Base-by-base conservation (phyloP, 2,329 filamentous ascomycete genomes). In the Aspergillus glaucus region DNA sequence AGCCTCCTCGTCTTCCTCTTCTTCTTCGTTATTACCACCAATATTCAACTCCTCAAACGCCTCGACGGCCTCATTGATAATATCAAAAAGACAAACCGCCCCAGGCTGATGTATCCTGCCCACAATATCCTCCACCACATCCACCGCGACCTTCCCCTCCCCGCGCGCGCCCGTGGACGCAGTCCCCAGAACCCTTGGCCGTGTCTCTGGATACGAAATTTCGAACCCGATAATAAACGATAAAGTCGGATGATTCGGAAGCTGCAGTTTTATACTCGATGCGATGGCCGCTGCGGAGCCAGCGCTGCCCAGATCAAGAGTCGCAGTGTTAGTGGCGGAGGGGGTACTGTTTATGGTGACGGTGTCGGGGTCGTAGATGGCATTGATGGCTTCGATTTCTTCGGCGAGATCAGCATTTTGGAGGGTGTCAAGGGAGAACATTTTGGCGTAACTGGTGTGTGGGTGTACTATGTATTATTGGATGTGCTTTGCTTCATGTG, bases 11-110 rank as follows among this genome's bases (percentile, higher is more conserved):
- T 54, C 50, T 22, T 50, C 46, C 41, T 57, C 49, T 43, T 60
- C 58, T 3, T 48, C 52, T 44, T 7, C 62, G 47, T 71, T 43
- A 6, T 43, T 39, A 12, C 58, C 59, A 6, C 64, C 60, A 66
- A 65, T 73, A 48, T 72, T 76, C 55, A 86, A 72, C 61, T 87
- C 85, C 61, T 71, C 68, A 5, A 79, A 66, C 2, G 68, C 62
- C 51, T 75, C 75, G 28, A 67, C 67, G 0, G 72, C 72, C 56
- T 80, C 80, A 56, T 95, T 91, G 34, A 96, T 78, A n/a, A 94
- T 79, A 64, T 96, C 92, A 61, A 91, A 98, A 3, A 98, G 73
- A 61, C 91, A 96, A 19, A 95, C 89, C 46, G 82, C 79, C 0
- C 89, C 90, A 0, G 82, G 79, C 46, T 79, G 76, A 66, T 85